Percentiles rank a stretch among this genome's conserved stretches.
phyloP scores from a whole-genome alignment of 2,329 filamentous ascomycete genomes.

The Trichophyton rubrum region DNA sequence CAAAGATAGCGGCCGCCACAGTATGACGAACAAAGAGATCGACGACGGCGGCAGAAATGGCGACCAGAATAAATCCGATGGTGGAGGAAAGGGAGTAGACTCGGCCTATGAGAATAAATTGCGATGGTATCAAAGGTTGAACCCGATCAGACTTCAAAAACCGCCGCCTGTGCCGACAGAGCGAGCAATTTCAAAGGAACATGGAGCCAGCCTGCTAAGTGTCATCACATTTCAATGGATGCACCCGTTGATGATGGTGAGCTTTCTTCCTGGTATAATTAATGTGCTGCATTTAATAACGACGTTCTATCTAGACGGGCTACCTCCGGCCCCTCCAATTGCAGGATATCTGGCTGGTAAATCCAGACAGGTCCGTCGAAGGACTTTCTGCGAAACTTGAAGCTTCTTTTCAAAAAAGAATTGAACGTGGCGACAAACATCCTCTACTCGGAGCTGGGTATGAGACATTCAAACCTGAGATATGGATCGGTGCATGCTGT shows the following conservation, averaged over 20 bases:
- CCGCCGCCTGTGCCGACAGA: slow-evolving; percentile 45
- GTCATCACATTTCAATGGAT: slow-evolving; percentile 80
- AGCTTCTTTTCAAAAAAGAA: slow-evolving; percentile 55
- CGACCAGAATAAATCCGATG: not conserved
- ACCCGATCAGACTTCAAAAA: slow-evolving; percentile 35
- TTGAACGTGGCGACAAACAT: slow-evolving; percentile 54
- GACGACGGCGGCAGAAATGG: not conserved
- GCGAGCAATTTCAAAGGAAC: slow-evolving; percentile 51
- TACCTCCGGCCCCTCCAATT: slow-evolving; percentile 73
- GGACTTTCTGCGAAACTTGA: slow-evolving; percentile 55
- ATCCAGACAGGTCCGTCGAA: slow-evolving; percentile 63
- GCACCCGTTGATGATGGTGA: slow-evolving; percentile 65
- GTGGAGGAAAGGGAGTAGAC: not conserved
- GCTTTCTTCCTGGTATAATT: slow-evolving; percentile 19
- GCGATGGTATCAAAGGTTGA: slow-evolving; percentile 31
- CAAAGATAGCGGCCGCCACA: not conserved
- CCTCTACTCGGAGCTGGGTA: slow-evolving; percentile 70
- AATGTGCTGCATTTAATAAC: not conserved
- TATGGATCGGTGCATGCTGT: slow-evolving; percentile 70
- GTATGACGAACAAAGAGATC: not conserved
- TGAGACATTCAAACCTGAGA: slow-evolving; percentile 74
- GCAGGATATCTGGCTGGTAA: slow-evolving; percentile 81
- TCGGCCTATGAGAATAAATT: slow-evolving; percentile 3
- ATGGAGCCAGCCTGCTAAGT: slow-evolving; percentile 62
- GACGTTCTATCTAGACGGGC: slow-evolving; percentile 45